Evolutionary conservation across 2,329 filamentous ascomycete genomes (phyloP).

Genomic region (Trichoderma sp.): DNA sequence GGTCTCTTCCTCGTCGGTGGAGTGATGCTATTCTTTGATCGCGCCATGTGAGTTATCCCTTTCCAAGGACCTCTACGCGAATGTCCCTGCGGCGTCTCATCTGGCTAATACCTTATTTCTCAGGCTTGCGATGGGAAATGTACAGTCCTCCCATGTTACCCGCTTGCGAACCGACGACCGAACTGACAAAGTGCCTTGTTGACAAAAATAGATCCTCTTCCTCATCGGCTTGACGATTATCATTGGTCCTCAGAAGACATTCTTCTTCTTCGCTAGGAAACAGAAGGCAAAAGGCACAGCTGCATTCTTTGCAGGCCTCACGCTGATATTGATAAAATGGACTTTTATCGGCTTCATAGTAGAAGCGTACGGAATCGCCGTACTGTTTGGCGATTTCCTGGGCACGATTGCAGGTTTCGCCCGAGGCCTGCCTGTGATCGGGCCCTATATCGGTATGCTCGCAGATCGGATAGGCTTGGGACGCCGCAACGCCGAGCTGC

Average conservation of each 20-base stretch:
- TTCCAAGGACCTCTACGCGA: background rate
- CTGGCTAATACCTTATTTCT: background rate
- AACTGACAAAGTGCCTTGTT: constrained; percentile 16
- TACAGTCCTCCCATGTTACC: constrained; percentile 41
- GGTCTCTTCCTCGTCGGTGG: constrained; percentile 93
- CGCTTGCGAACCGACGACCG: constrained; percentile 21
- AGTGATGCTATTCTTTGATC: constrained; percentile 95
- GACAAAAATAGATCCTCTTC: constrained; percentile 76
- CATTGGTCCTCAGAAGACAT: constrained; percentile 87
- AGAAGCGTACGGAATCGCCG: constrained; percentile 88
- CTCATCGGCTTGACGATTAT: constrained; percentile 94
- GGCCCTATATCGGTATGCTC: constrained; percentile 75
- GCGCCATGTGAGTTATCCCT: constrained; percentile 69
- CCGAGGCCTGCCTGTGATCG: constrained; percentile 78
- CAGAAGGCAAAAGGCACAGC: constrained; percentile 91
- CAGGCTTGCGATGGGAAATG: constrained; percentile 97
- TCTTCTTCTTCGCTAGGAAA: constrained; percentile 88
- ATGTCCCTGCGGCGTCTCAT: background rate
- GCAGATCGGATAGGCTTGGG: constrained; percentile 70
- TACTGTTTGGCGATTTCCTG: constrained; percentile 94
- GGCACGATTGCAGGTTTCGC: constrained; percentile 89
- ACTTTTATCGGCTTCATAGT: constrained; percentile 86
- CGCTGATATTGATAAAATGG: constrained; percentile 86
- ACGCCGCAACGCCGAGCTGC: constrained; percentile 72
- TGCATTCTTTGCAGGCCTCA: constrained; percentile 79